A percentile compares a stretch with the other conserved stretches of the same genome.
Conservation (phyloP, 192 early-diverging fungal genomes). For the Globomyces pollinis-pini region DNA sequence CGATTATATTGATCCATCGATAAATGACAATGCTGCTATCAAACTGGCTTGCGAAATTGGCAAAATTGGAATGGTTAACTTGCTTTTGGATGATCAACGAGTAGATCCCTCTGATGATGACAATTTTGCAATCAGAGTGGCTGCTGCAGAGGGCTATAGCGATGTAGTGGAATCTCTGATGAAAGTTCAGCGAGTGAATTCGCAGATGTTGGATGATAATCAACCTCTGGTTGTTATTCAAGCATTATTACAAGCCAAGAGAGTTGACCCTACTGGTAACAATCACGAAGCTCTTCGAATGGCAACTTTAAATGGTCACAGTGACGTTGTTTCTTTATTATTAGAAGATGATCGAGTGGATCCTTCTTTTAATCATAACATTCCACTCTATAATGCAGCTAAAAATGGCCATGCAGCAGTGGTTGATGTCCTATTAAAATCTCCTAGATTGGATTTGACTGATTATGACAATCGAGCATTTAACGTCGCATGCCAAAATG, state of each 20-base stretch:
- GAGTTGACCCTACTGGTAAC: background rate
- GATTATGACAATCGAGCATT: background rate
- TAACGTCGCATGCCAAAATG: background rate
- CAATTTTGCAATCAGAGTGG: background rate
- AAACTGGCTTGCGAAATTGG: background rate
- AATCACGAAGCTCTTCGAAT: constrained; percentile 1
- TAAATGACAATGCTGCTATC: background rate
- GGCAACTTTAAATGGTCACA: background rate
- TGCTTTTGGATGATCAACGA: background rate
- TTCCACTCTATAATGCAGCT: background rate
- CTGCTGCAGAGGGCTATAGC: background rate
- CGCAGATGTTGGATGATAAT: too few species aligned
- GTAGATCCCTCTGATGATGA: constrained; percentile 1
- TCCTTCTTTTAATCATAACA: background rate
- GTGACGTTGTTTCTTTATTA: background rate
- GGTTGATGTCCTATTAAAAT: background rate
- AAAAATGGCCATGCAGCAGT: background rate
- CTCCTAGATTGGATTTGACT: background rate
- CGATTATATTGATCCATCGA: background rate
- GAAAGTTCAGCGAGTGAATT: background rate
- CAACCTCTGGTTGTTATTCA: too few species aligned
- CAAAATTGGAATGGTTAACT: background rate
- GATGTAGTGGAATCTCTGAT: background rate
- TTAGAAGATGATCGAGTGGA: background rate
- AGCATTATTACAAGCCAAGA: background rate